Evolutionary conservation across 163 green algal species (phyloP), one percentile per base, ranked within the genome.

Genomic region (Coccomyxa subellipsoidea): DNA sequence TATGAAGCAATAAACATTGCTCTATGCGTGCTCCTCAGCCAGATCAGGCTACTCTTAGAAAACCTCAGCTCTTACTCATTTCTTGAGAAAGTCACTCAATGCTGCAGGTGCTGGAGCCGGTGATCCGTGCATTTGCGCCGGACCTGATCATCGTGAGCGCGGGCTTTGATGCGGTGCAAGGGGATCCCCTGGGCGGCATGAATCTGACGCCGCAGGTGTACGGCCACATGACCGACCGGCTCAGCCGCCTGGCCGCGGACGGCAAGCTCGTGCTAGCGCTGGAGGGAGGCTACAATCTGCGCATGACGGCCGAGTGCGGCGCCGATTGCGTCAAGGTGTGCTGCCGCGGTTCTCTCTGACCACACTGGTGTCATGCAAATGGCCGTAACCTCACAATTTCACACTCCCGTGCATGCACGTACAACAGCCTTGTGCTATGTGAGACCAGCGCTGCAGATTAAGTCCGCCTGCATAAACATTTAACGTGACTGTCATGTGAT

Each of bases 151-250:
- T 98, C 39, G 87, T 97, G 31, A 93, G 88, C 0, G 93, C 94
- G 23, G 94, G 94, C 70, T 98, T 96, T 83, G 94, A 98, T 80
- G 94, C 94, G 4, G 93, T 90, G 40, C 84, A 88, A 38, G 90
- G 90, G 10, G 90, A 94, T 80, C 88, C 87, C 21, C 84, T 94
- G 53, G 90, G 76, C 1, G 76, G 76, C 76, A 80, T 80, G 76
- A 59, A 34, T 29, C 37, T 80, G 8, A 69, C 27, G 25, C 76
- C 76, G n/a, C 32, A 38, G 29, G 18, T 38, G 32, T 77, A 47
- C 5, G 66, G 66, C 29, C 66, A 73, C 66, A 90, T 95, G 84
- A 92, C 89, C 6, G 83, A 79, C 1, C 71, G 88, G 80, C 85
- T 93, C 15, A 18, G 15, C 37, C 54, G 35, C 38, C 80, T 83